Base-by-base conservation (phyloP, 2,329 filamentous ascomycete genomes). In the Parastagonospora avenae region DNA sequence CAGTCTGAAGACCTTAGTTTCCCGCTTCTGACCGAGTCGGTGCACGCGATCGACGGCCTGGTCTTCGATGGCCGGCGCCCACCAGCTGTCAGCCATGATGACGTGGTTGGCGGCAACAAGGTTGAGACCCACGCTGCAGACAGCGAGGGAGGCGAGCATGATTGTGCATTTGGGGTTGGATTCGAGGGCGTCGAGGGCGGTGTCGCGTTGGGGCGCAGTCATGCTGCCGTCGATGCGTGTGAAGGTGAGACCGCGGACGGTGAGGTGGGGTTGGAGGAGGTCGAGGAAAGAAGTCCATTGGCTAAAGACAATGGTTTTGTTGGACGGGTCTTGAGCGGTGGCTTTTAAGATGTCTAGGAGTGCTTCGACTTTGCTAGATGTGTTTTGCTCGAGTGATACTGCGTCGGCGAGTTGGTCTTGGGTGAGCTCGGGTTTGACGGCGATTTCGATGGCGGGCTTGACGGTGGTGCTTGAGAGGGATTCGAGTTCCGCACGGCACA, bases 31-130 rank as follows among this genome's bases (percentile, higher is more conserved):
- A 0, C 92, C 92, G 0, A 96, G 80, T 0, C 92, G 83, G 68
- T 96, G 90, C 6, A 96, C 91, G 4, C 92, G 87, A 68, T 96
- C 92, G 2, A 96, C 82, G 3, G 92, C 92, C 70, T 96, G 92
- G 61, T 96, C 91, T 72, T 96, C 92, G 48, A 96, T 94, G 1
- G 91, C 91, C 0, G 92, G 92, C 1, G 92, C 91, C 73, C 92
- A 96, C 92, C 91, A 96, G 52, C 85, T 89, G 71, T 96, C 92
- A 0, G 85, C 84, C 15, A 96, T 79, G 39, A 96, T 85, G 51
- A 95, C 90, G 6, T 92, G 92, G 63, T 94, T 91, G 0, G 92
- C 92, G 0, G 90, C 86, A 0, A 92, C 90, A 10, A 96, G 82
- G 63, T 96, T 96, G 39, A 96, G 80, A 0, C 92, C 92, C 1